These are phyloP conservation scores for Apium graveolens DNA, from an alignment of 129 eudicot genomes.

Conservation along the genomic window DNA sequence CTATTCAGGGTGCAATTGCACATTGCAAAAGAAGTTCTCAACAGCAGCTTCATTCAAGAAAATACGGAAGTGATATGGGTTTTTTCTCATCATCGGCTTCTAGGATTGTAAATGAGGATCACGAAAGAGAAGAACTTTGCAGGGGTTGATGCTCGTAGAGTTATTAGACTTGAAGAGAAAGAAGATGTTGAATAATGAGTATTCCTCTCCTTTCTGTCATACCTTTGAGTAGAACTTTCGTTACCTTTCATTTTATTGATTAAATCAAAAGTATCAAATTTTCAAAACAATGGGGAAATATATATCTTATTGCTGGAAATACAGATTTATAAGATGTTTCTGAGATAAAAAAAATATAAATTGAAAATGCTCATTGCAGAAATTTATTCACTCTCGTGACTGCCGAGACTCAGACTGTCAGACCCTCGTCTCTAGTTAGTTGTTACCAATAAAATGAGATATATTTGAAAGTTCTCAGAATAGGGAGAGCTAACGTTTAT, in stretches of 20 bases:
- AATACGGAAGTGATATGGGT: slow-evolving; percentile 49
- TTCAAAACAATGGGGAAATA: neutral
- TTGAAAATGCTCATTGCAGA: neutral
- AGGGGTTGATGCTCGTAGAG: slow-evolving; percentile 39
- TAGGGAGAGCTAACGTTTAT: neutral
- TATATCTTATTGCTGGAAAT: neutral
- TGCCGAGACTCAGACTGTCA: too few species aligned
- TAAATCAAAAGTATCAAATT: neutral
- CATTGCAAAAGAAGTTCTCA: slow-evolving; percentile 87
- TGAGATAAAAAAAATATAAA: neutral
- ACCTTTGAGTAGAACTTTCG: slow-evolving; percentile 9
- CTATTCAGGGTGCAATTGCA: slow-evolving; percentile 89
- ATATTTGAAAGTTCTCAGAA: too few species aligned
- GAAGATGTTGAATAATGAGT: neutral
- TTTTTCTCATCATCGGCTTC: slow-evolving; percentile 52
- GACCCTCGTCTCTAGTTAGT: too few species aligned
- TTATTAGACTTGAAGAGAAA: neutral
- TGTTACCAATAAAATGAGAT: too few species aligned
- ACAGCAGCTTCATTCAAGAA: slow-evolving; percentile 41
- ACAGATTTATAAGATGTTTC: neutral
- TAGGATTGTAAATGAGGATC: slow-evolving; percentile 47
- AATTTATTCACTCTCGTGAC: neutral
- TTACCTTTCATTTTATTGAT: neutral
- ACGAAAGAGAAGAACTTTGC: slow-evolving; percentile 57
- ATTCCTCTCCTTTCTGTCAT: slow-evolving; percentile 12